These are phyloP conservation scores for Hypseocharis bilobata DNA, from an alignment of 441 rosid species.

Conservation along the genomic window DNA sequence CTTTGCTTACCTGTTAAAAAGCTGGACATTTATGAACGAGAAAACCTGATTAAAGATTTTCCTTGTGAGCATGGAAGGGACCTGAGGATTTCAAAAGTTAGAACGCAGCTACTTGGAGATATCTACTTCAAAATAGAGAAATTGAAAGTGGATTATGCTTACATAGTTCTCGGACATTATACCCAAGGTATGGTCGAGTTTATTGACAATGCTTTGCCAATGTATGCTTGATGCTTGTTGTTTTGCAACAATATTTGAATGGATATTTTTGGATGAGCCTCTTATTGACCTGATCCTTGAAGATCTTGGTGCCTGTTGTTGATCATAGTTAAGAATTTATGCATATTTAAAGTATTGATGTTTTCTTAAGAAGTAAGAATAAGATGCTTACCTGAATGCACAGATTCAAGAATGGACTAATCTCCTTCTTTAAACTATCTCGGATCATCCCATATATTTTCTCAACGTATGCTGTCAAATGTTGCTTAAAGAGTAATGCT, in stretches of 20 bases:
- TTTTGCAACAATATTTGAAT: conserved; percentile 34
- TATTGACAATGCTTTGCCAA: conserved; percentile 54
- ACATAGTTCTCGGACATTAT: conserved; percentile 42
- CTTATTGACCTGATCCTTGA: conserved; percentile 34
- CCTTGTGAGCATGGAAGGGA: conserved; percentile 42
- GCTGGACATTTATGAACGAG: conserved; percentile 61
- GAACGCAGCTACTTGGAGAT: conserved; percentile 10
- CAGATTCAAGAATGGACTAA: conserved; percentile 44
- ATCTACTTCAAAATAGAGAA: neutral
- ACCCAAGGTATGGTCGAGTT: conserved; percentile 39
- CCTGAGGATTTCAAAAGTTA: conserved; percentile 32
- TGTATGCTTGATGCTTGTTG: conserved; percentile 50
- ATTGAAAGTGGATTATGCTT: conserved; percentile 20
- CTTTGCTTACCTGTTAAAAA: conserved; percentile 48
- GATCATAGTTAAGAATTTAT: conserved; percentile 14
- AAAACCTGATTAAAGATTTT: conserved; percentile 45
- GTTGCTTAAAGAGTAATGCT: conserved; percentile 67
- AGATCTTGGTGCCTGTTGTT: conserved; percentile 48
- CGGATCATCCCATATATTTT: conserved; percentile 60
- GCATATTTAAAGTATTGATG: neutral
- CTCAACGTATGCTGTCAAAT: conserved; percentile 63
- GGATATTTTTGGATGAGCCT: conserved; percentile 39
- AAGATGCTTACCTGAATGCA: conserved; percentile 51
- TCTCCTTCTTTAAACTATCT: conserved; percentile 59
- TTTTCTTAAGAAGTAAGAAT: neutral